A percentile compares a stretch with the other conserved stretches of the same genome.
phyloP scores from a whole-genome alignment of 1,284 basidiomycete genomes.

The Naganishia cerealis region DNA sequence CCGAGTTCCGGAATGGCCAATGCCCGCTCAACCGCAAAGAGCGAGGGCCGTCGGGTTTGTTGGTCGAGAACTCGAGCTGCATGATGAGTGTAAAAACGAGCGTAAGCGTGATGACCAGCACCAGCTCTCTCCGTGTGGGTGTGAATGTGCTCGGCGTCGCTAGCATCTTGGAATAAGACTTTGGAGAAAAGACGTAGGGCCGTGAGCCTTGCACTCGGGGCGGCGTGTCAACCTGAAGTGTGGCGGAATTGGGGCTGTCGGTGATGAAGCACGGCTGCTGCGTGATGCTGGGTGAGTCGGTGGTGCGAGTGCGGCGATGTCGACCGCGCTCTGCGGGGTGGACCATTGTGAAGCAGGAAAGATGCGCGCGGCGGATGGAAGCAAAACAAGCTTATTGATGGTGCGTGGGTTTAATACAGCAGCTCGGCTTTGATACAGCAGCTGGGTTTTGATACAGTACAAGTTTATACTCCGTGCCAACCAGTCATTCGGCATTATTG shows the following conservation, averaged over 20 bases:
- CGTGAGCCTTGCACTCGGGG: not conserved
- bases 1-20: conserved; percentile 27
- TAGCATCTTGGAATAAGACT: conserved; percentile 1
- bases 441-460: no score
- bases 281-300: not conserved
- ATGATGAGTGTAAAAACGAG: conserved; percentile 48
- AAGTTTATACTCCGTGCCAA: no score
- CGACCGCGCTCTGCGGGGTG: not conserved
- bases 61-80: conserved; percentile 50
- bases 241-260: not conserved
- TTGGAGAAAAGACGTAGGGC: conserved; percentile 17
- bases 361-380: no score
- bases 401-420: no score
- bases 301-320: not conserved
- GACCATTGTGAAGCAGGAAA: no score
- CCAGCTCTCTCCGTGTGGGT: conserved; percentile 47
- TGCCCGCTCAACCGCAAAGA: conserved; percentile 43
- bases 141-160: conserved; percentile 7
- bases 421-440: no score
- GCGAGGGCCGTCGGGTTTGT: conserved; percentile 43
- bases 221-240: conserved; percentile 12
- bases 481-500: no score
- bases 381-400: no score
- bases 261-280: not conserved
- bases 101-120: conserved; percentile 47